Evolutionary conservation across 2,329 filamentous ascomycete species (phyloP), one percentile per base, ranked within the genome.

Genomic region (Cercospora zeina): DNA sequence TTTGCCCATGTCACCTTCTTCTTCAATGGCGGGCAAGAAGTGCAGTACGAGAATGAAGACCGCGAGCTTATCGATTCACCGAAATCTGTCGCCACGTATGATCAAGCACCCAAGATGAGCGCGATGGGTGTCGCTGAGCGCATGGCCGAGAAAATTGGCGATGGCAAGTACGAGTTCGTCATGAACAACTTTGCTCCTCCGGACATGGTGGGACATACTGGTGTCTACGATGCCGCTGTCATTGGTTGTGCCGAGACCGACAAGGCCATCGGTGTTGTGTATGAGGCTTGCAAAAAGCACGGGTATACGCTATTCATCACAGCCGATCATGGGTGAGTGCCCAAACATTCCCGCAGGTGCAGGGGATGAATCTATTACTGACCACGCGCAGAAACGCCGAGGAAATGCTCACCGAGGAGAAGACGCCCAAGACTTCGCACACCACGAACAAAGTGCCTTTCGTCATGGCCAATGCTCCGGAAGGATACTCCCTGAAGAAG

Each of bases 161-260:
- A 96, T 77, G 86, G 89, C 74, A 87, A 90, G 75, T 97, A 93
- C 80, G 92, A 95, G 74, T 97, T 99, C 75, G 83, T 99, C 78
- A 99, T 99, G 95, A 97, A 97, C 87, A 99, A 99, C 87, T 97
- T 99, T 79, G 95, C 95, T 45, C 95, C 95, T 45, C 95, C 95
- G 16, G 95, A 99, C 81, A 99, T 99, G 95, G 95, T 99, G 68
- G 95, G 95, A 70, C 95, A 99, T 82, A 99, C 95, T 10, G 95
- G 95, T 75, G 92, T 96, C 64, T 97, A 97, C 80, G 89, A 97
- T 72, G 93, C 95, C 31, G 95, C 95, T 61, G 88, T 99, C 66
- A 75, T 95, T 73, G 95, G 88, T 71, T 89, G 89, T 70, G 83
- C 87, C 69, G 88, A 93, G 69, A 99, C 95, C 11, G 95, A 99